Percentiles rank a stretch among this genome's conserved stretches.
phyloP scores from a whole-genome alignment of 1,284 basidiomycete species.

The Acaromyces ingoldii region DNA sequence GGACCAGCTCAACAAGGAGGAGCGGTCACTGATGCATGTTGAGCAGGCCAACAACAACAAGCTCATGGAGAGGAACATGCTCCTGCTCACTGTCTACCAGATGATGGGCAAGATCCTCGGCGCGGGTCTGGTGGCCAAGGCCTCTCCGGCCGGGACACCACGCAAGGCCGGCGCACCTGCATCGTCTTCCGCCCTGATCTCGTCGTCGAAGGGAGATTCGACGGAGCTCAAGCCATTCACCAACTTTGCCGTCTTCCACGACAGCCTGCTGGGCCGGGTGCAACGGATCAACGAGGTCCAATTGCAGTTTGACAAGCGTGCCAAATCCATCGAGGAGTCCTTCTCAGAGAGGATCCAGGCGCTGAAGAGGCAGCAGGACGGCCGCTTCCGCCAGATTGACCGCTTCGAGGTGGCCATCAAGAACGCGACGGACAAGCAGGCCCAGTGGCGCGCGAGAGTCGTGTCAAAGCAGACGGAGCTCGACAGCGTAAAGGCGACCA shows the following conservation, averaged over 20 bases:
- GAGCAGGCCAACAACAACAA: constrained; percentile 83
- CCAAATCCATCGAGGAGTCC: constrained; percentile 70
- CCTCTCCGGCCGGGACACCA: no score
- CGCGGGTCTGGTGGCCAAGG: constrained; percentile 63
- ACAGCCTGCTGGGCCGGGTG: constrained; percentile 82
- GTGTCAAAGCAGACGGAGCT: constrained; percentile 79
- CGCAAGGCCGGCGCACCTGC: neutral
- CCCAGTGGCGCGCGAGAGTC: constrained; percentile 79
- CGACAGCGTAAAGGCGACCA: constrained; percentile 61
- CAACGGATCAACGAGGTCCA: constrained; percentile 78
- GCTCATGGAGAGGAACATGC: constrained; percentile 82
- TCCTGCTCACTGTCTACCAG: constrained; percentile 85
- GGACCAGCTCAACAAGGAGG: constrained; percentile 73
- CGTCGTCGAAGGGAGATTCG: constrained; percentile 33
- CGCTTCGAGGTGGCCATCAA: constrained; percentile 85
- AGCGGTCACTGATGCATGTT: constrained; percentile 65
- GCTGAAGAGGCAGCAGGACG: constrained; percentile 80
- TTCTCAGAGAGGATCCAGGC: constrained; percentile 69
- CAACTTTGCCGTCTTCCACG: constrained; percentile 89
- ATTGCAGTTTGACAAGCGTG: constrained; percentile 75
- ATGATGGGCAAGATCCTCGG: constrained; percentile 91
- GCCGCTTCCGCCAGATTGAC: constrained; percentile 85
- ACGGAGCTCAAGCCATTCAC: constrained; percentile 83
- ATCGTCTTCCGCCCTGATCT: neutral
- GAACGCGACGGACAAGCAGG: constrained; percentile 73